A percentile compares a stretch with the other conserved stretches of the same genome.
phyloP scores from a whole-genome alignment of 192 early-diverging fungal genomes.

The Glomus cerebriforme region DNA sequence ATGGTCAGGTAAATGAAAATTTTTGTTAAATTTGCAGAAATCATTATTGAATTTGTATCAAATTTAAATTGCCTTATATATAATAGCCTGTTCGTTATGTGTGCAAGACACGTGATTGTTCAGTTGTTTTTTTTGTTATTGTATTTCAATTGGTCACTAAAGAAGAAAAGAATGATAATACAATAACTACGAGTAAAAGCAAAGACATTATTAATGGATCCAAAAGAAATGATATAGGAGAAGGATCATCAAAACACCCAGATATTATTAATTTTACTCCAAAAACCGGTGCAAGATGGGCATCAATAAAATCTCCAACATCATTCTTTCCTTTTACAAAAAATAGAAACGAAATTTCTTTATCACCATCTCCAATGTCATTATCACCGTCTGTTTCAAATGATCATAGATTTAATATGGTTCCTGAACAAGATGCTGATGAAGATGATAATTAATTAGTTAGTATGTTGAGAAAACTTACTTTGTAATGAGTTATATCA shows the following conservation, averaged over 20 bases:
- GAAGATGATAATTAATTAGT: background rate
- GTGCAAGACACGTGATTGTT: constrained; percentile 62
- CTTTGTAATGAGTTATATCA: too few species aligned
- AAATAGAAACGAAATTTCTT: background rate
- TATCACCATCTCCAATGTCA: background rate
- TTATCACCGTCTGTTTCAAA: background rate
- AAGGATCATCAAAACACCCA: background rate
- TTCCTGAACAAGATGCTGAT: background rate
- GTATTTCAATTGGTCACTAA: constrained; percentile 58
- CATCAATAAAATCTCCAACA: constrained; percentile 17
- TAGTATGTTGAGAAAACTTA: too few species aligned
- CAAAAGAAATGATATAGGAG: background rate
- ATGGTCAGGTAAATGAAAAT: constrained; percentile 65
- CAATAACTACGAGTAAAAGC: background rate
- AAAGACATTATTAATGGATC: background rate
- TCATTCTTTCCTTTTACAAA: background rate
- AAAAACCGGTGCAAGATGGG: constrained; percentile 3
- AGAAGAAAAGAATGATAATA: constrained; percentile 25
- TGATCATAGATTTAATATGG: background rate
- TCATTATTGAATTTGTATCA: constrained; percentile 18
- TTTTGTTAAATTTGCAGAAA: constrained; percentile 16
- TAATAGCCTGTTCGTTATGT: constrained; percentile 75
- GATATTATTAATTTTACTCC: background rate
- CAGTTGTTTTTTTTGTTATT: constrained; percentile 67
- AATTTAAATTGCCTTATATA: constrained; percentile 43